Evolutionary conservation across 352 stramenopile species (phyloP).

Genomic region (Globisporangium splendens): DNA sequence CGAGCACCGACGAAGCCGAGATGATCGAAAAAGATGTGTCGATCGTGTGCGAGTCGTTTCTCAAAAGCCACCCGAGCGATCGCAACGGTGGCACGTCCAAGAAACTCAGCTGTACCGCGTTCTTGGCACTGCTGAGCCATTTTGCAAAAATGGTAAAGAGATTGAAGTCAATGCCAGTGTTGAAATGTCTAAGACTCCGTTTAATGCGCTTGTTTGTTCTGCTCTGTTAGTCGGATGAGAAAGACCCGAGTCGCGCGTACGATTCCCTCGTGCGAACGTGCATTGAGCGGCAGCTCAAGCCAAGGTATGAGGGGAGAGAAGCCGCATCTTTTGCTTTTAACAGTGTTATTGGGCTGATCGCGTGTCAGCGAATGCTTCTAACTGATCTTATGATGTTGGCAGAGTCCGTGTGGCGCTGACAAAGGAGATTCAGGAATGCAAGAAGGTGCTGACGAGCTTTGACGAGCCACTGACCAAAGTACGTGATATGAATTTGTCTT

Average conservation of each 20-base stretch:
- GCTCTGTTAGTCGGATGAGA: constrained; percentile 40
- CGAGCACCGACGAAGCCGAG: constrained; percentile 48
- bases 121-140: constrained; percentile 60
- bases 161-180: neutral
- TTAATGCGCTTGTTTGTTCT: neutral
- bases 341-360: neutral
- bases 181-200: too few species aligned
- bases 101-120: constrained; percentile 68
- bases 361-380: neutral
- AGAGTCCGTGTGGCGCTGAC: constrained; percentile 39
- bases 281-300: constrained; percentile 67
- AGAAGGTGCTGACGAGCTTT: constrained; percentile 49
- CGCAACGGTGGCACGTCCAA: constrained; percentile 44
- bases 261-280: constrained; percentile 63
- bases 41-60: constrained; percentile 72
- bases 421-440: constrained; percentile 67
- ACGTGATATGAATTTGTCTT: neutral
- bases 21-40: constrained; percentile 70
- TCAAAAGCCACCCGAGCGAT: constrained; percentile 56
- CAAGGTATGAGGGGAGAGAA: constrained; percentile 16
- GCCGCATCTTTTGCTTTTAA: too few species aligned
- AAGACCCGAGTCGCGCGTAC: constrained; percentile 45
- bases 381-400: neutral
- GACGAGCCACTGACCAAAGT: constrained; percentile 62
- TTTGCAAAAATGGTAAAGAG: constrained; percentile 62